Evolutionary conservation across 352 stramenopile genomes (phyloP).

Genomic region (Pythium sp.): DNA sequence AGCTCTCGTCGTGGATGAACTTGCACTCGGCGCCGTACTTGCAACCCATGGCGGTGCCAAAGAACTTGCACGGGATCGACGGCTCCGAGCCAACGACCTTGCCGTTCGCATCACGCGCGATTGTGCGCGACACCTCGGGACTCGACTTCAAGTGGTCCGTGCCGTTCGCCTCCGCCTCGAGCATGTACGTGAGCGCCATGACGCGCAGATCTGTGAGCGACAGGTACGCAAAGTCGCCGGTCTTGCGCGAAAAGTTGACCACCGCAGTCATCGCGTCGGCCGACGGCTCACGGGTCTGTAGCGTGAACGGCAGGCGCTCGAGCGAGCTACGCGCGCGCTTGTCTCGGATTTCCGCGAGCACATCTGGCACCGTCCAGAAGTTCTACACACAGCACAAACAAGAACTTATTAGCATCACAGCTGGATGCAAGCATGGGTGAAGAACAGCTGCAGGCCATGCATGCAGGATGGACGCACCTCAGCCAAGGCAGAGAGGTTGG

Average conservation of each 20-base stretch:
- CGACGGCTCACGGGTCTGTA: slow-evolving; percentile 80
- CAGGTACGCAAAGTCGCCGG: slow-evolving; percentile 80
- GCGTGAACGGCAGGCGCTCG: slow-evolving; percentile 68
- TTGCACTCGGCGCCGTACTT: slow-evolving; percentile 80
- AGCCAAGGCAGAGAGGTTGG: slow-evolving; percentile 65
- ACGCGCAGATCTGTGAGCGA: slow-evolving; percentile 85
- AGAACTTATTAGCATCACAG: slow-evolving; percentile 7
- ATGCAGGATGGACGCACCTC: slow-evolving; percentile 36
- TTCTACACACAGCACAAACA: slow-evolving; percentile 32
- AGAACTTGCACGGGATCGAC: slow-evolving; percentile 76
- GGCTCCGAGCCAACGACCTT: slow-evolving; percentile 57
- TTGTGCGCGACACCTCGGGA: slow-evolving; percentile 62
- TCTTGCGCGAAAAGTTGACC: slow-evolving; percentile 82
- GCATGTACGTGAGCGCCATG: slow-evolving; percentile 86
- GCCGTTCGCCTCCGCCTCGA: slow-evolving; percentile 77
- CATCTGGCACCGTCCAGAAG: slow-evolving; percentile 86
- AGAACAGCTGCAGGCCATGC: background rate
- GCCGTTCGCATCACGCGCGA: slow-evolving; percentile 61
- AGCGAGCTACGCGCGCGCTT: slow-evolving; percentile 68
- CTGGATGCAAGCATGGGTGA: background rate
- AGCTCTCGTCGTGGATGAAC: slow-evolving; percentile 69
- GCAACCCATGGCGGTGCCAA: slow-evolving; percentile 69
- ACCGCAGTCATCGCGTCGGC: slow-evolving; percentile 76
- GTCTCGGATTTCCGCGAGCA: slow-evolving; percentile 83
- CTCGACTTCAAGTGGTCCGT: slow-evolving; percentile 64